phyloP scores from a whole-genome alignment of 2,329 filamentous ascomycete species.

The Phyllosticta citrichinensis region DNA sequence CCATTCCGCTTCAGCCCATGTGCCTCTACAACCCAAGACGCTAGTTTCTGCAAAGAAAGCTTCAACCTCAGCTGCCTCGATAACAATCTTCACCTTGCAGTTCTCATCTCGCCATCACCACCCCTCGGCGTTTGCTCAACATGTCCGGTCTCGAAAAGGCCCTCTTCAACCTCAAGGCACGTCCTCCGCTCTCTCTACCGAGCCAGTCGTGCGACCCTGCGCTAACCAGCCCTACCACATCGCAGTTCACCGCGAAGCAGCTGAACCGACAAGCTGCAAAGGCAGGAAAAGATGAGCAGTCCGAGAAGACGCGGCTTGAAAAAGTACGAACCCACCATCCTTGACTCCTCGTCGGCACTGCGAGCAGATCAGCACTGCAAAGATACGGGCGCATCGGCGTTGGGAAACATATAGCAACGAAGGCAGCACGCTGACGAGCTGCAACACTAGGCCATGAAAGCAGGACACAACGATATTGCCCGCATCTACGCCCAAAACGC shows the following conservation, averaged over 20 bases:
- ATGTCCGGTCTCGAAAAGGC: conserved; percentile 55
- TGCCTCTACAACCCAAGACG: background rate
- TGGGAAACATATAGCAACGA: background rate
- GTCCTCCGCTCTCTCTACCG: conserved; percentile 7
- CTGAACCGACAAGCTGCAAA: conserved; percentile 53
- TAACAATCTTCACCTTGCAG: background rate
- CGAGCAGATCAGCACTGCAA: background rate
- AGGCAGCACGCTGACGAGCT: background rate
- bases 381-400: background rate
- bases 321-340: conserved; percentile 32
- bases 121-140: background rate
- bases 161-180: conserved; percentile 52
- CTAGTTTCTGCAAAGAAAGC: background rate
- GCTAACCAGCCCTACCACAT: conserved; percentile 16
- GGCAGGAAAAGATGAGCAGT: conserved; percentile 50
- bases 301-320: conserved; percentile 52
- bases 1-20: background rate
- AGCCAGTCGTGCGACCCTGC: conserved; percentile 5
- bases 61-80: background rate
- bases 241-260: conserved; percentile 52
- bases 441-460: conserved; percentile 44
- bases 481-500: conserved; percentile 55
- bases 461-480: conserved; percentile 50
- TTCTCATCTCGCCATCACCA: background rate
- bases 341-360: background rate